Conservation (phyloP, 192 early-diverging fungal genomes). For the Backusella mclennaniae region DNA sequence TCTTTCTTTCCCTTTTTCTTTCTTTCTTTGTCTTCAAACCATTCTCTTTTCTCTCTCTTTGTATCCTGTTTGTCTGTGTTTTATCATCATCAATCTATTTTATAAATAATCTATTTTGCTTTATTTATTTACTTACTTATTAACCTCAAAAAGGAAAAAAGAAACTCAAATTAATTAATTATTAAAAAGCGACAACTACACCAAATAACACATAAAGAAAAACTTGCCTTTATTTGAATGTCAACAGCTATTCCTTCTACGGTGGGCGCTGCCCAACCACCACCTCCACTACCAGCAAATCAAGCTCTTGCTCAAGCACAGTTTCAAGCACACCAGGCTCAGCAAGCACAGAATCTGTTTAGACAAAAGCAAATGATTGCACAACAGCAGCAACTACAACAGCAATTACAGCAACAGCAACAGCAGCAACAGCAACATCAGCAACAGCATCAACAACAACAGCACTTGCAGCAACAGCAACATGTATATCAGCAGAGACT, state of each 20-base stretch:
- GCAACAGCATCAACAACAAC: neutral
- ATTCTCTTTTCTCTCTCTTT: neutral
- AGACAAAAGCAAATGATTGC: neutral
- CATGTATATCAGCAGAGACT: conserved; percentile 6
- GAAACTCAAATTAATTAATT: conserved; percentile 4
- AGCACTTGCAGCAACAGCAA: neutral
- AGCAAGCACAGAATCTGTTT: conserved; percentile 7
- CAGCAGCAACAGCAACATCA: conserved; percentile 7
- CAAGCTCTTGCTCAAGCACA: neutral
- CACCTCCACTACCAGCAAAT: neutral
- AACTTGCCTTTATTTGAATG: neutral
- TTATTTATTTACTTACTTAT: neutral
- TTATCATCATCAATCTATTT: neutral
- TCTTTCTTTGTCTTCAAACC: neutral
- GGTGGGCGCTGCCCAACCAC: conserved; percentile 13
- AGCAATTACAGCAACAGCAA: neutral
- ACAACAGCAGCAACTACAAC: neutral
- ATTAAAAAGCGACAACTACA: neutral
- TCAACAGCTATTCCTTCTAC: conserved; percentile 3
- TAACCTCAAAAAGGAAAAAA: conserved; percentile 4
- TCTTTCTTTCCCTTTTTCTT: conserved; percentile 1
- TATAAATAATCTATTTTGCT: neutral
- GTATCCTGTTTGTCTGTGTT: no score
- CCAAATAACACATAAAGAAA: neutral
- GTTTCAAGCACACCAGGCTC: neutral